Evolutionary conservation across 257 asterid species (phyloP).

Genomic region (Avicennia marina): DNA sequence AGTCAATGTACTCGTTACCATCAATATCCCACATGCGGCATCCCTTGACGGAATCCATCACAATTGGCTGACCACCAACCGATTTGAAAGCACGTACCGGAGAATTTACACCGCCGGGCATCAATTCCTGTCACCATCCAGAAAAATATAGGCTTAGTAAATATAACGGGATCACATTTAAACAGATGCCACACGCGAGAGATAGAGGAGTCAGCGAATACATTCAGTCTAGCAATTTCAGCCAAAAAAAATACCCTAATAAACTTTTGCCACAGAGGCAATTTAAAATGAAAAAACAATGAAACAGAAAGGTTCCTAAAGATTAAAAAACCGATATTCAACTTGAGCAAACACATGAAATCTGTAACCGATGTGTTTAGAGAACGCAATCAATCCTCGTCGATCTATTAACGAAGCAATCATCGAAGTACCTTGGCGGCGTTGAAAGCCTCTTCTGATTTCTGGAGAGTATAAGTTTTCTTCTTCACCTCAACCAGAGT

Average conservation of each 20-base stretch:
- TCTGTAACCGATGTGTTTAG: background rate
- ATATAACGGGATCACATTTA: background rate
- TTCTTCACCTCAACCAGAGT: constrained; percentile 67
- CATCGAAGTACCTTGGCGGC: constrained; percentile 73
- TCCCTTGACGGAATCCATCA: constrained; percentile 91
- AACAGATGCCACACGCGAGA: background rate
- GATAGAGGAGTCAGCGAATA: no score
- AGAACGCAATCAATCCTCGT: background rate
- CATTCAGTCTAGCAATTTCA: no score
- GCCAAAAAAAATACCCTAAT: no score
- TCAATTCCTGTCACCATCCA: constrained; percentile 60
- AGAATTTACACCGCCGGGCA: constrained; percentile 99
- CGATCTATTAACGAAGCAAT: constrained; percentile 1
- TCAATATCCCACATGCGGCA: constrained; percentile 94
- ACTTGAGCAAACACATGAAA: background rate
- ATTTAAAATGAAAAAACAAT: background rate
- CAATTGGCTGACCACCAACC: constrained; percentile 95
- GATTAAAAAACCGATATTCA: background rate
- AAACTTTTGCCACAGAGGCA: no score
- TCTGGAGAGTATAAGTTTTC: constrained; percentile 67
- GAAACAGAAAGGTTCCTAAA: background rate
- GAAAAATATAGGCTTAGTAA: constrained; percentile 1
- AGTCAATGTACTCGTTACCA: constrained; percentile 97
- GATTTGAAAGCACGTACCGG: constrained; percentile 99
- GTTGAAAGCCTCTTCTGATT: constrained; percentile 91